Conservation (phyloP, 2,329 filamentous ascomycete species). For the Beauveria scarabaeidicola region DNA sequence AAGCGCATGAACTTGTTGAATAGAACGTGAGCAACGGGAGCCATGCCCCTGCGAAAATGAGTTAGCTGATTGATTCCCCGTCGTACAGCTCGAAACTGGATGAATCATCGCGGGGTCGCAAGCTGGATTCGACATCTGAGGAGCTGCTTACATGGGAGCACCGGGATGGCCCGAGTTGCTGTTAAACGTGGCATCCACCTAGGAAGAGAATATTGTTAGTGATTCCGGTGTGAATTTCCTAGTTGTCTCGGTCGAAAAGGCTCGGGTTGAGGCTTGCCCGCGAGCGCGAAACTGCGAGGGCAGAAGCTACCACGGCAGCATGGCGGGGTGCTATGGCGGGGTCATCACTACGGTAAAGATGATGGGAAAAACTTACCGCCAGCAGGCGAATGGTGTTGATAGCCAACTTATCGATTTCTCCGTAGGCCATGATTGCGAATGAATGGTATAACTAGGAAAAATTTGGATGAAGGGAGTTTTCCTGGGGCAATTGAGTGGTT, state of each 20-base stretch:
- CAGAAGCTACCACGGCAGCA: slow-evolving; percentile 10
- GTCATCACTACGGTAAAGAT: slow-evolving; percentile 11
- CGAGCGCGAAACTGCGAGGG: background rate
- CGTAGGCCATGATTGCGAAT: slow-evolving; percentile 69
- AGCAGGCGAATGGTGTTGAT: slow-evolving; percentile 98
- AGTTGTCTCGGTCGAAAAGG: background rate
- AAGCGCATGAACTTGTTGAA: slow-evolving; percentile 99
- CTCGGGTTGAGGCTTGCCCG: background rate
- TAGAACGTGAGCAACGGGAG: slow-evolving; percentile 89
- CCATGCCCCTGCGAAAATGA: slow-evolving; percentile 56
- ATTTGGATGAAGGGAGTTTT: background rate
- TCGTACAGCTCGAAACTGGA: background rate
- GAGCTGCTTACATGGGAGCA: slow-evolving; percentile 72
- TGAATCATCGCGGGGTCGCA: background rate
- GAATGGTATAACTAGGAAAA: background rate
- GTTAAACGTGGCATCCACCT: slow-evolving; percentile 95
- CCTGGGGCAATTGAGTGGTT: background rate
- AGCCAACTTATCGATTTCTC: slow-evolving; percentile 77
- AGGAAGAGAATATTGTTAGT: slow-evolving; percentile 21
- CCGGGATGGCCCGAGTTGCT: slow-evolving; percentile 98
- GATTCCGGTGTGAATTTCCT: background rate
- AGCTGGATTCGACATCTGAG: background rate
- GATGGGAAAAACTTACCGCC: slow-evolving; percentile 60
- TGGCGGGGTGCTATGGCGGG: slow-evolving; percentile 15
- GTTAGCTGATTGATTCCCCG: slow-evolving; percentile 23